Evolutionary conservation across 768 basidiomycete genomes (phyloP).

Genomic region (Amanita exitialis): DNA sequence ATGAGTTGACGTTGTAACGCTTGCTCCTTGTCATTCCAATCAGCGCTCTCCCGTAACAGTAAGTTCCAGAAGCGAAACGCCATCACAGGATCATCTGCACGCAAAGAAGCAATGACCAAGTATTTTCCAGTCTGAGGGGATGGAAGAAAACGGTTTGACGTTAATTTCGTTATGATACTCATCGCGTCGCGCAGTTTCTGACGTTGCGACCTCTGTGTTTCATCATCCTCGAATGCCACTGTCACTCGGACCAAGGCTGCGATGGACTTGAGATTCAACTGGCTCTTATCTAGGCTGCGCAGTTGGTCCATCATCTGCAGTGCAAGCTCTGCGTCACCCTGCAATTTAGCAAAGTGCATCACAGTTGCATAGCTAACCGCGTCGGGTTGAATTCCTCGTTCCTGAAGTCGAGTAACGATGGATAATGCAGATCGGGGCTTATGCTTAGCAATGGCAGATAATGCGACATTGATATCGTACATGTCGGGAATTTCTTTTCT

Average conservation of each 20-base stretch:
- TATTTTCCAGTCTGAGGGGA: slow-evolving; percentile 40
- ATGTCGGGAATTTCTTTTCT: slow-evolving; percentile 48
- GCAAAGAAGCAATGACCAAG: slow-evolving; percentile 41
- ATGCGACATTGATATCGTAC: slow-evolving; percentile 55
- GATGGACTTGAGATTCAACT: slow-evolving; percentile 39
- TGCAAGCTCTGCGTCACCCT: slow-evolving; percentile 34
- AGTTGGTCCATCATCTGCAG: slow-evolving; percentile 30
- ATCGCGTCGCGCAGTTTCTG: slow-evolving; percentile 31
- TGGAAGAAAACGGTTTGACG: slow-evolving; percentile 22
- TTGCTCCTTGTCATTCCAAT: slow-evolving; percentile 42
- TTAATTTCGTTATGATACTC: slow-evolving; percentile 29
- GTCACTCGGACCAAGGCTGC: slow-evolving; percentile 35
- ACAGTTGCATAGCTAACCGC: slow-evolving; percentile 50
- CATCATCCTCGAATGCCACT: slow-evolving; percentile 17
- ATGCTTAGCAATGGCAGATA: slow-evolving; percentile 41
- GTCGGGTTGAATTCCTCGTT: slow-evolving; percentile 39
- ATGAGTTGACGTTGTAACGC: slow-evolving; percentile 30
- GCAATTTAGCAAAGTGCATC: slow-evolving; percentile 43
- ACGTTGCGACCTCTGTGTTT: slow-evolving; percentile 14
- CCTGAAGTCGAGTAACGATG: slow-evolving; percentile 42
- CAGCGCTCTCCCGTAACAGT: slow-evolving; percentile 31
- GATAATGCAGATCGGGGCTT: slow-evolving; percentile 34
- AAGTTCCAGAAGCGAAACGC: slow-evolving; percentile 54
- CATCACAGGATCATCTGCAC: slow-evolving; percentile 34
- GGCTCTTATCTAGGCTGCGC: slow-evolving; percentile 19